Base-by-base conservation (phyloP, 2,329 filamentous ascomycete genomes). In the Claviceps sorghi region DNA sequence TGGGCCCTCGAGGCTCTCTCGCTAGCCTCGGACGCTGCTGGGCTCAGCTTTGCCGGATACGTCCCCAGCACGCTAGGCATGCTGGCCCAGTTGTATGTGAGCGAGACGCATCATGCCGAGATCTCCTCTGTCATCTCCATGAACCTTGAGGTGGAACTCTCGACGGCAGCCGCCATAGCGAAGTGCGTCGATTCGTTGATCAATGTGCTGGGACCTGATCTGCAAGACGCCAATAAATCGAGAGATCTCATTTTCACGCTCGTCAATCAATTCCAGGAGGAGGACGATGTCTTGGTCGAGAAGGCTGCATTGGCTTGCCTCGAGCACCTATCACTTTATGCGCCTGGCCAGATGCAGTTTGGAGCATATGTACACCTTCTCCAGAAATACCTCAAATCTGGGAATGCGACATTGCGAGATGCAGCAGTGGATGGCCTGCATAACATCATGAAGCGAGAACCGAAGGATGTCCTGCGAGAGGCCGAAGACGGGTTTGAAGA, bases 151-250 rank as follows among this genome's bases (percentile, higher is more conserved):
- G 75, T 94, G 60, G 88, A 93, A 52, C 75, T 90, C 26, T 83
- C 88, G 6, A 91, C 91, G 0, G 80, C 85, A 1, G 83, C 88
- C 21, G 86, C 89, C 1, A 83, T 97, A 55, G 85, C 87, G 34
- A 83, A 88, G 59, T 95, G 88, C 59, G 83, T 96, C 32, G 90
- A 97, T 67, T 93, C 90, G n/a, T 76, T 95, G 26, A 89, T 98
- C 69, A 97, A 97, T 59, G 93, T 98, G 10, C 77, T 98, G 11
- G 93, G 93, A 0, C 93, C 93, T 0, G 94, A 98, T 67, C 72
- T 98, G 22, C 93, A 97, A 66, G 93, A 97, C 61, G 82, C 93
- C 57, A 82, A 81, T 3, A 96, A 95, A 68, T 87, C 88, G n/a
- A 77, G 93, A 58, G 90, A 96, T 63, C 77, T 98, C 51, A 93